Percentiles rank a stretch among this genome's conserved stretches.
phyloP scores from a whole-genome alignment of 2,329 filamentous ascomycete genomes.

The Fusarium sp. region DNA sequence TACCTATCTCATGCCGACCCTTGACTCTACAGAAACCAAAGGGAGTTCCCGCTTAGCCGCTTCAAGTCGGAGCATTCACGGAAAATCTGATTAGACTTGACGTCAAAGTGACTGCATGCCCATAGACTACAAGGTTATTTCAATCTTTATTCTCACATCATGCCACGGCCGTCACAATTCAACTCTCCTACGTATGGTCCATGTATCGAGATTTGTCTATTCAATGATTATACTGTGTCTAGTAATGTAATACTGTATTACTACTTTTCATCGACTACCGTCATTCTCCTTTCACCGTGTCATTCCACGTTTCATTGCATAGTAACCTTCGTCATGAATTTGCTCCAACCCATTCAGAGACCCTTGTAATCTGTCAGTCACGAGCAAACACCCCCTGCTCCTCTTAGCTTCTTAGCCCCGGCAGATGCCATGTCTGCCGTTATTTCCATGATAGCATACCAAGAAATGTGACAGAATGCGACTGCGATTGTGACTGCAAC shows the following conservation, averaged over 20 bases:
- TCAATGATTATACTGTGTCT: background rate
- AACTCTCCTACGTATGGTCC: background rate
- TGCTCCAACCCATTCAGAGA: conserved; percentile 3
- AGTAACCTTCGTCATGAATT: conserved; percentile 20
- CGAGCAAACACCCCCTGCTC: conserved; percentile 14
- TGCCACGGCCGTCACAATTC: background rate
- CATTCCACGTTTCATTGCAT: conserved; percentile 33
- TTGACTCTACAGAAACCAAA: background rate
- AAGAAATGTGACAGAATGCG: background rate
- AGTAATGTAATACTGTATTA: background rate
- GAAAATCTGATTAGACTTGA: conserved; percentile 17
- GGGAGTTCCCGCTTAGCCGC: background rate
- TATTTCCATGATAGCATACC: conserved; percentile 29
- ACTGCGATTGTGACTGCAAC: background rate
- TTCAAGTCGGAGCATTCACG: conserved; percentile 1
- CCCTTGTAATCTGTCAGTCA: conserved; percentile 20
- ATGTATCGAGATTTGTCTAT: background rate
- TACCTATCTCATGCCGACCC: no score
- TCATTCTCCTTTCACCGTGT: conserved; percentile 19
- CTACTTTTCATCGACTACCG: background rate
- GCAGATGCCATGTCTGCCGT: conserved; percentile 31
- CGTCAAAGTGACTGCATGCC: conserved; percentile 39
- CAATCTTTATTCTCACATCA: conserved; percentile 1
- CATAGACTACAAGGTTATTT: conserved; percentile 12
- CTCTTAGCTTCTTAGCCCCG: conserved; percentile 17